phyloP scores from a whole-genome alignment of 441 rosid species.

The Macaranga tanarius region DNA sequence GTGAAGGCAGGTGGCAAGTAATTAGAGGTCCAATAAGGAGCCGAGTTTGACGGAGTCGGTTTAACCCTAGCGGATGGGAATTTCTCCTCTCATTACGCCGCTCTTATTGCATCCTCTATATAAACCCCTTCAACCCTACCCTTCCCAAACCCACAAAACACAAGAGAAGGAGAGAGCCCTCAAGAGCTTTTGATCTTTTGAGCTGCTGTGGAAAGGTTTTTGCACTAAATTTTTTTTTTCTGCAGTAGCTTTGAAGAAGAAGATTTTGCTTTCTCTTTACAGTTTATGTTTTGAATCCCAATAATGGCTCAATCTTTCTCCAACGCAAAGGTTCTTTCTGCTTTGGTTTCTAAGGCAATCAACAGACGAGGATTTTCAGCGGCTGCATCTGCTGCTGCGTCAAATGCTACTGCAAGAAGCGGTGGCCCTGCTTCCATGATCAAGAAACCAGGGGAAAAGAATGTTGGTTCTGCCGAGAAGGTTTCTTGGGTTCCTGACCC shows the following conservation, averaged over 20 bases:
- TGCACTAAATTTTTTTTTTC: conserved; percentile 10
- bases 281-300: neutral
- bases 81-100: neutral
- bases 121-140: conserved; percentile 21
- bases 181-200: neutral
- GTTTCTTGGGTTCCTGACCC: conserved; percentile 88
- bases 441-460: conserved; percentile 56
- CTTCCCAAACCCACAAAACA: neutral
- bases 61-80: conserved; percentile 3
- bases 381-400: conserved; percentile 34
- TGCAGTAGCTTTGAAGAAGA: conserved; percentile 13
- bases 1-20: conserved; percentile 27
- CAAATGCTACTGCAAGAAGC: conserved; percentile 30
- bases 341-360: conserved; percentile 38
- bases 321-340: conserved; percentile 52
- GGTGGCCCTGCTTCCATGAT: conserved; percentile 26
- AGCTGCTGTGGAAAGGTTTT: conserved; percentile 10
- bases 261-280: too few species aligned
- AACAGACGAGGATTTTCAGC: conserved; percentile 63
- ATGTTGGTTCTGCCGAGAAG: conserved; percentile 37
- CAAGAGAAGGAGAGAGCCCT: neutral
- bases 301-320: conserved; percentile 75
- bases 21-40: neutral
- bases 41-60: conserved; percentile 29
- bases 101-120: conserved; percentile 28